Conservation (phyloP, 2,329 filamentous ascomycete species). For the Pseudovirgaria hyperparasitica region DNA sequence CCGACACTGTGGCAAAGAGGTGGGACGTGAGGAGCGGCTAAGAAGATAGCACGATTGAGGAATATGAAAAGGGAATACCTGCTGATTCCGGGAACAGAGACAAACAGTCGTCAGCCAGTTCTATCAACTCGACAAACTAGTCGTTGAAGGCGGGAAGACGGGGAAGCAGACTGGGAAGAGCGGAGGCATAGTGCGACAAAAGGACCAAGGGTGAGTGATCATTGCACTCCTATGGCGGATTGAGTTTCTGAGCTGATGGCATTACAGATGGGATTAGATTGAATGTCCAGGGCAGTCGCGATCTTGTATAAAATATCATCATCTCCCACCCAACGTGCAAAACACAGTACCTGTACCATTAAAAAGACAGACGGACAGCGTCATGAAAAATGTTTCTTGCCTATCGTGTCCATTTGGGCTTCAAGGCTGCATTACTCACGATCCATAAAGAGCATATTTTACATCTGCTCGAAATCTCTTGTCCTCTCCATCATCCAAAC, state of each 20-base stretch:
- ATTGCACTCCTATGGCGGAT: neutral
- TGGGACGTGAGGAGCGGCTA: neutral
- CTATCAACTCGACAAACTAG: slow-evolving; percentile 80
- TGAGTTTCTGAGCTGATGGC: slow-evolving; percentile 6
- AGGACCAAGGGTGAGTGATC: slow-evolving; percentile 57
- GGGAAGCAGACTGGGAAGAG: slow-evolving; percentile 58
- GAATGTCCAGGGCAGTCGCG: too few relatives aligned
- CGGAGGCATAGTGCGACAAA: slow-evolving; percentile 59
- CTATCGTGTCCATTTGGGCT: too few relatives aligned
- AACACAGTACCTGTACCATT: too few relatives aligned
- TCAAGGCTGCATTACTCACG: too few relatives aligned
- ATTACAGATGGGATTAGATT: slow-evolving; percentile 12
- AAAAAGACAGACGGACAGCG: too few relatives aligned
- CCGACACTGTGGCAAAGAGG: neutral
- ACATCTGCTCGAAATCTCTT: too few relatives aligned
- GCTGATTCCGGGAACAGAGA: slow-evolving; percentile 49
- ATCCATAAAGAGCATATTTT: too few relatives aligned
- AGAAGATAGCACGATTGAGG: neutral
- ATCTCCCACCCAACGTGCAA: too few relatives aligned
- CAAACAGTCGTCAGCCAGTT: slow-evolving; percentile 94
- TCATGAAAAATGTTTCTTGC: too few relatives aligned
- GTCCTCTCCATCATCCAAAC: too few relatives aligned
- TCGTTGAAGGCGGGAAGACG: slow-evolving; percentile 77
- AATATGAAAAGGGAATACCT: slow-evolving; percentile 3
- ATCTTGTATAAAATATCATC: too few relatives aligned